Evolutionary conservation across 202 grass and related monocot genomes (phyloP).

Genomic region (Setaria viridis): DNA sequence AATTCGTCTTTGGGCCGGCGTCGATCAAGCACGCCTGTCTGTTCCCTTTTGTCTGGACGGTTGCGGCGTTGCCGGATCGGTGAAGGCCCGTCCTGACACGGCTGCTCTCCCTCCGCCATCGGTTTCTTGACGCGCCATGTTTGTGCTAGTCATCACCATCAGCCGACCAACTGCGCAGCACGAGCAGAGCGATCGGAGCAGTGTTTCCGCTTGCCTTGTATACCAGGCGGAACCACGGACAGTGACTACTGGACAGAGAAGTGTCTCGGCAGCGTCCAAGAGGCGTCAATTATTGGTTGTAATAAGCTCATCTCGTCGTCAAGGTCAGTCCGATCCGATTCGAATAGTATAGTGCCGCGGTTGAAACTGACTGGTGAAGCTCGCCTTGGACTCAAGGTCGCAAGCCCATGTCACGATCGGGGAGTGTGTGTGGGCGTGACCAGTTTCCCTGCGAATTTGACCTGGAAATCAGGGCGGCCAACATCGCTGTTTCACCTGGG

Average conservation of each 20-base stretch:
- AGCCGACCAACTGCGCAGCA: neutral
- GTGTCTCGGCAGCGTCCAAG: neutral
- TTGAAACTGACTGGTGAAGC: neutral
- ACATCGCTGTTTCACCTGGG: neutral
- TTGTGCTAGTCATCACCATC: neutral
- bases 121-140: neutral
- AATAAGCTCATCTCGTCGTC: neutral
- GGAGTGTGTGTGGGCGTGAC: neutral
- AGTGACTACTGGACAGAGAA: neutral
- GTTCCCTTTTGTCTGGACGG: neutral
- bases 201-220: neutral
- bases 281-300: neutral
- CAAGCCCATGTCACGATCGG: neutral
- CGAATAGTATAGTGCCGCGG: neutral
- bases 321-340: neutral
- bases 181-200: neutral
- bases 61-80: neutral
- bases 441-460: slow-evolving; percentile 2
- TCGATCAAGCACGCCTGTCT: neutral
- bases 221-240: neutral
- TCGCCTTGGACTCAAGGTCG: neutral
- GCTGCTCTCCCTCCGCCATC: neutral
- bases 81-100: neutral
- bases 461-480: neutral
- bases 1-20: slow-evolving; percentile 6